phyloP scores from a whole-genome alignment of 2,329 filamentous ascomycete genomes.

The Colletotrichum cordylinicola region DNA sequence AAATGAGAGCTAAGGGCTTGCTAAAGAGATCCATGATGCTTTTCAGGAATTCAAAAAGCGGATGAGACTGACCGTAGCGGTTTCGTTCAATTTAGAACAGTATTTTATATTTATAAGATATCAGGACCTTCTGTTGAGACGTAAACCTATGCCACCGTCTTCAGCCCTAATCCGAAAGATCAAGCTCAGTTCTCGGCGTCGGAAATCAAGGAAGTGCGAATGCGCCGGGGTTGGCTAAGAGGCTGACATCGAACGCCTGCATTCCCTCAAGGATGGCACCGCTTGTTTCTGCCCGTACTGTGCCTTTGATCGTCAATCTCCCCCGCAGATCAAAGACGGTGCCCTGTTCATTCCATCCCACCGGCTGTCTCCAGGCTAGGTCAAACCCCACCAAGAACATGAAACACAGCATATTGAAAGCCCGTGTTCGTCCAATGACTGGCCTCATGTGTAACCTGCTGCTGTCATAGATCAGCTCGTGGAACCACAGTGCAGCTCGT shows the following conservation, averaged over 20 bases:
- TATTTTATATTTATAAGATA: neutral
- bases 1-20: neutral
- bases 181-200: neutral
- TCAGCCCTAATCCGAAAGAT: neutral
- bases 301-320: neutral
- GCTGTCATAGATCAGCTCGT: neutral
- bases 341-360: neutral
- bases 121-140: neutral
- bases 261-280: neutral
- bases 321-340: neutral
- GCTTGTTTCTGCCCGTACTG: neutral
- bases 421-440: neutral
- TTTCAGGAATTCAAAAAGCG: neutral
- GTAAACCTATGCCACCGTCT: neutral
- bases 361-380: neutral
- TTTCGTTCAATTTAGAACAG: neutral
- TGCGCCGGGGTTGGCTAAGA: neutral
- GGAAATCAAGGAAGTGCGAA: neutral
- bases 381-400: neutral
- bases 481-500: neutral
- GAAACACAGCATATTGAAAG: neutral
- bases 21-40: neutral
- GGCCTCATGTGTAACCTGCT: neutral
- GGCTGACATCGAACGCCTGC: neutral
- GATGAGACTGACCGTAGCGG: neutral